Conservation (phyloP, 257 asterid species). For the Solanum bulbocastanum region DNA sequence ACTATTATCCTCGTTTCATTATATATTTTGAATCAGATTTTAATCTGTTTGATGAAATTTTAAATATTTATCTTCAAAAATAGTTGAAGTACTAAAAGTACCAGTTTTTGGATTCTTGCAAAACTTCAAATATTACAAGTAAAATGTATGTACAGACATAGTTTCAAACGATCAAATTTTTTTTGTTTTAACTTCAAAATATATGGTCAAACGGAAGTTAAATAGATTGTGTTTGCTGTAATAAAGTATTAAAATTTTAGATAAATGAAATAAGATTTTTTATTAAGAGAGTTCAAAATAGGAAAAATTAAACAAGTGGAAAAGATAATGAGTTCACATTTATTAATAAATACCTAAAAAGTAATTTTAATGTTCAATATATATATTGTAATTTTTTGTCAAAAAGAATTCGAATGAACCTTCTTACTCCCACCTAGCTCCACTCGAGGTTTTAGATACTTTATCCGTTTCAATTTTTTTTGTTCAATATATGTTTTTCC, state of each 20-base stretch:
- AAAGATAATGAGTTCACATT: background rate
- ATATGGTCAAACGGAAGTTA: background rate
- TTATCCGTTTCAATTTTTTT: no score
- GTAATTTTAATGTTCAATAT: background rate
- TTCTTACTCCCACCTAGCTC: background rate
- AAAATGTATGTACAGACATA: background rate
- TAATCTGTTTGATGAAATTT: background rate
- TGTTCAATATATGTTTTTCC: no score
- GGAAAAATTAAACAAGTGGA: background rate
- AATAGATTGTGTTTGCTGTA: background rate
- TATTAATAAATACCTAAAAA: no score
- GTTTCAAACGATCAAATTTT: background rate
- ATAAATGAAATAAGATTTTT: background rate
- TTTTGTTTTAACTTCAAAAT: background rate
- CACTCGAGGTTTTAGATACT: background rate
- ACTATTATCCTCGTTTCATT: no score
- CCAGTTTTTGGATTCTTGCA: background rate
- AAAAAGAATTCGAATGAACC: accelerated
- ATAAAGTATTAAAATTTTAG: no score
- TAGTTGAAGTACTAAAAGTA: background rate
- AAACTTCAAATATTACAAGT: background rate
- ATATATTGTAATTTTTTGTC: no score
- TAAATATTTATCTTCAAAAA: background rate
- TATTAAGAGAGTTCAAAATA: background rate
- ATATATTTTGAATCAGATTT: background rate